These are phyloP conservation scores for Hemerocallis citrina DNA, from an alignment of 106 monocot species.

Conservation along the genomic window DNA sequence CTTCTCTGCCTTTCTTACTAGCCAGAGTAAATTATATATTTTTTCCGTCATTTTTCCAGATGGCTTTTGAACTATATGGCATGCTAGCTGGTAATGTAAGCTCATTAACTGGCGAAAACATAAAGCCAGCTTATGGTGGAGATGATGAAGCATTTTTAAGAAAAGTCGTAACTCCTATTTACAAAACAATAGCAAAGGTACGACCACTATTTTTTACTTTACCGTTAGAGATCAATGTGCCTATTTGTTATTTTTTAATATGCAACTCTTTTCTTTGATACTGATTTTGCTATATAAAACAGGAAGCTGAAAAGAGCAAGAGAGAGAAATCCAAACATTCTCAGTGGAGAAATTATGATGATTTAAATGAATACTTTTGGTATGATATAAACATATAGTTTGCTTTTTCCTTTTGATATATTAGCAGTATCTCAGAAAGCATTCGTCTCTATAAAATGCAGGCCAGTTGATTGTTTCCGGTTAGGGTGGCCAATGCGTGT, in stretches of 20 bases:
- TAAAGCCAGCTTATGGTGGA: constrained; percentile 82
- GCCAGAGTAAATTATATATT: too few relatives aligned
- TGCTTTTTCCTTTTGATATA: constrained; percentile 3
- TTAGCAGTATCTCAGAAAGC: not conserved
- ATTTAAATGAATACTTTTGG: constrained; percentile 85
- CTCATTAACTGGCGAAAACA: constrained; percentile 65
- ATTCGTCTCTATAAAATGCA: constrained; percentile 8
- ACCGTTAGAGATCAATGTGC: not conserved
- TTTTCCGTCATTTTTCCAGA: too few relatives aligned
- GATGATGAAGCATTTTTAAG: constrained; percentile 73
- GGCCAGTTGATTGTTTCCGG: constrained; percentile 85
- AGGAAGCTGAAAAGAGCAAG: constrained; percentile 84
- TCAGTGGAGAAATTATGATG: constrained; percentile 94
- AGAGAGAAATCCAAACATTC: constrained; percentile 74
- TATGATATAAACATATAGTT: not conserved
- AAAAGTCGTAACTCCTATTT: constrained; percentile 85
- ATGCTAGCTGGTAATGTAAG: constrained; percentile 81
- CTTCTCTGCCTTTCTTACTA: too few relatives aligned
- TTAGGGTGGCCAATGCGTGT: constrained; percentile 89
- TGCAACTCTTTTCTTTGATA: constrained; percentile 1
- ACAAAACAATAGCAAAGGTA: constrained; percentile 51
- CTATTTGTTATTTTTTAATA: not conserved
- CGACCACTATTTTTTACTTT: not conserved
- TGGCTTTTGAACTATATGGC: constrained; percentile 89
- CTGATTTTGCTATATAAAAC: constrained; percentile 1